These are phyloP conservation scores for Danielozyma ontarioensis DNA, from an alignment of 805 yeast species.

Conservation along the genomic window DNA sequence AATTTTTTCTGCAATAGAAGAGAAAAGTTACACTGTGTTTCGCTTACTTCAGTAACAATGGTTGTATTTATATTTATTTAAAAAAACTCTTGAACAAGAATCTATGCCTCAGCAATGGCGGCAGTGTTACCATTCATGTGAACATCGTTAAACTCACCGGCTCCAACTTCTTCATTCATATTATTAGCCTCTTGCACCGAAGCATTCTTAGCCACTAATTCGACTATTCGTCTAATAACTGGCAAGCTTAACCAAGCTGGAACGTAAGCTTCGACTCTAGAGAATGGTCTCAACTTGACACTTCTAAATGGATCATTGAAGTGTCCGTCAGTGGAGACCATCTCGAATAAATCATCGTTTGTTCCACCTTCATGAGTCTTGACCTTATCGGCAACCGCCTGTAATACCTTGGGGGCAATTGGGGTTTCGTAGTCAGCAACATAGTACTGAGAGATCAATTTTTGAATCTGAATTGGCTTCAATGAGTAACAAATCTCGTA, in stretches of 20 bases:
- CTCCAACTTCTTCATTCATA: conserved; percentile 7
- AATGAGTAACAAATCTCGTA: conserved; percentile 93
- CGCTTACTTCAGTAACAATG: no score
- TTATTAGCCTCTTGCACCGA: conserved; percentile 51
- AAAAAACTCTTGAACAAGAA: no score
- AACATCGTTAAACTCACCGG: conserved; percentile 1
- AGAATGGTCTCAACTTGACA: conserved; percentile 70
- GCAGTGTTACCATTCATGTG: conserved; percentile 1
- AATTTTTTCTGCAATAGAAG: no score
- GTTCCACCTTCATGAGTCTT: conserved; percentile 51
- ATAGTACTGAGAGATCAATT: conserved; percentile 79
- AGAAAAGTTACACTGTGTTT: no score
- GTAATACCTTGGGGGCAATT: conserved; percentile 72
- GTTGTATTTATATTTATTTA: no score
- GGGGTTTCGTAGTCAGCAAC: conserved; percentile 95
- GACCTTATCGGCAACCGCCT: conserved; percentile 75
- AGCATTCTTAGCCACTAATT: conserved; percentile 80
- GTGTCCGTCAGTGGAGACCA: conserved; percentile 65
- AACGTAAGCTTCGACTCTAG: conserved; percentile 82
- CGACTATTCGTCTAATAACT: conserved; percentile 80
- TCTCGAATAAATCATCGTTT: conserved; percentile 61
- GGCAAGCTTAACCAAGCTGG: conserved; percentile 94
- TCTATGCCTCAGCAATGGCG: not conserved
- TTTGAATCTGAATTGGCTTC: conserved; percentile 94
- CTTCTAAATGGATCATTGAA: conserved; percentile 80